These are phyloP conservation scores for Fusarium sp. DNA, from an alignment of 2,329 filamentous ascomycete species.

Conservation along the genomic window DNA sequence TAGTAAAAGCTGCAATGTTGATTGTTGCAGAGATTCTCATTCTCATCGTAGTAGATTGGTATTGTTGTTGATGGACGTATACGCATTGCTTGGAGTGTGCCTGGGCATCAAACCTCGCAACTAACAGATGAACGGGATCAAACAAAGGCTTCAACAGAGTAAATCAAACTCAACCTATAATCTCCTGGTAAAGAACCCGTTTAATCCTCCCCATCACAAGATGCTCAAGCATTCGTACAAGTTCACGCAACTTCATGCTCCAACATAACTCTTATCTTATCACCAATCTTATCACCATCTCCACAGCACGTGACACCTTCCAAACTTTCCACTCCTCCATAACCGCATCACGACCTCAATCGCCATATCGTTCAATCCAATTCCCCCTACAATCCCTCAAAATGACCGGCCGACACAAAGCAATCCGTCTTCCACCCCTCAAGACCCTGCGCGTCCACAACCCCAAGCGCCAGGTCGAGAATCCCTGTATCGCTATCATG, in stretches of 20 bases:
- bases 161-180: too few relatives aligned
- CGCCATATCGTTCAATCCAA: background rate
- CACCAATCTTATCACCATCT: background rate
- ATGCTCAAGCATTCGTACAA: background rate
- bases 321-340: conserved; percentile 40
- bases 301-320: conserved; percentile 39
- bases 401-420: conserved; percentile 61
- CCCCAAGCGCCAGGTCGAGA: conserved; percentile 61
- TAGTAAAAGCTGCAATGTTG: background rate
- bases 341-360: conserved; percentile 12
- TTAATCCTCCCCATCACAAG: background rate
- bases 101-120: background rate
- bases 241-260: background rate
- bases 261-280: conserved; percentile 14
- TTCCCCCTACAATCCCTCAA: conserved; percentile 5
- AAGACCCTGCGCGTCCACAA: conserved; percentile 65
- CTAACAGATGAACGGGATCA: too few relatives aligned
- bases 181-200: too few relatives aligned
- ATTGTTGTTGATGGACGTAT: background rate
- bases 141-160: too few relatives aligned
- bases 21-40: background rate
- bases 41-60: background rate
- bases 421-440: conserved; percentile 69
- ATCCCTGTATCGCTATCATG: conserved; percentile 69
- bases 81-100: background rate